These are phyloP conservation scores for Pyrenophora tritici-repentis DNA, from an alignment of 2,329 filamentous ascomycete species.

Conservation along the genomic window DNA sequence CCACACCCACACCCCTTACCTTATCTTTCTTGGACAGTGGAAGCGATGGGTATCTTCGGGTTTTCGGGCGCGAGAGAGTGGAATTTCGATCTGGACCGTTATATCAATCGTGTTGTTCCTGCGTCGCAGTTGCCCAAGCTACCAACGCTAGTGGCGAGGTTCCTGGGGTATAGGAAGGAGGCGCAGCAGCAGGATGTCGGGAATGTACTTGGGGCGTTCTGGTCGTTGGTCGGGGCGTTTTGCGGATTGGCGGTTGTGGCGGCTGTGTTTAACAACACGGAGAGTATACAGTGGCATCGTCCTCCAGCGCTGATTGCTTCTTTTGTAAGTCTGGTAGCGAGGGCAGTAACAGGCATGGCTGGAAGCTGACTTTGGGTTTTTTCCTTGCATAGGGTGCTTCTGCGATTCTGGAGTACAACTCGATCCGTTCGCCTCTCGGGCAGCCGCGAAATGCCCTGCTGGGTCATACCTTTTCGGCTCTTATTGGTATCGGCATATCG, in stretches of 20 bases:
- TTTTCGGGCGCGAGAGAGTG: conserved; percentile 26
- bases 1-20: too few relatives aligned
- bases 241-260: conserved; percentile 51
- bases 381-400: conserved; percentile 49
- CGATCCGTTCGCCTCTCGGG: conserved; percentile 53
- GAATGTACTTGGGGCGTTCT: conserved; percentile 49
- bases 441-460: conserved; percentile 55
- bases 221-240: conserved; percentile 52
- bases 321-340: conserved; percentile 38
- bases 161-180: conserved; percentile 58
- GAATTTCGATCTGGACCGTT: conserved; percentile 77
- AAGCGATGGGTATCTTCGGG: not conserved
- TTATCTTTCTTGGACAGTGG: conserved; percentile 9
- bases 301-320: conserved; percentile 53
- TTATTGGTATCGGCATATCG: conserved; percentile 52
- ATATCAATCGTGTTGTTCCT: conserved; percentile 73
- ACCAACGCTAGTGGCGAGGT: conserved; percentile 68
- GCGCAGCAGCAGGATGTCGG: conserved; percentile 47
- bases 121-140: conserved; percentile 66
- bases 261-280: conserved; percentile 50
- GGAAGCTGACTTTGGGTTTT: conserved; percentile 1
- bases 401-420: conserved; percentile 55
- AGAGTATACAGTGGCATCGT: conserved; percentile 43
- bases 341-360: not conserved
- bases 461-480: conserved; percentile 53